Evolutionary conservation across 768 basidiomycete genomes (phyloP), one percentile per base, ranked within the genome.

Genomic region (Pulveroboletus sp.): DNA sequence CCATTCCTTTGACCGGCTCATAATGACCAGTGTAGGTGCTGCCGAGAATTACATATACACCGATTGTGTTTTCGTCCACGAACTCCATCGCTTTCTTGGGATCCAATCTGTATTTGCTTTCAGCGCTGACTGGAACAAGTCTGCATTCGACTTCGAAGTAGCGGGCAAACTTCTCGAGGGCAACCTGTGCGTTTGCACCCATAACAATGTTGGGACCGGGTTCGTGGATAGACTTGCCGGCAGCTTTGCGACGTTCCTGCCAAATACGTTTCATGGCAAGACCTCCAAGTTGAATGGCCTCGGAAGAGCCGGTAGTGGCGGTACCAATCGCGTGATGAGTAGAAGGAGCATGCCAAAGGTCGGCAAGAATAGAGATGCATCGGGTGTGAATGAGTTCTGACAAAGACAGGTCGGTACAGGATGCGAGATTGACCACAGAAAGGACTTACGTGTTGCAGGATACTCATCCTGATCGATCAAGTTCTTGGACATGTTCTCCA

Each of bases 1-100:
- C 74, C 82, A 96, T 89, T 63, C 85, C 88, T 63, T 88, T 79
- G 27, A 96, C 93, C 12, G 86, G 82, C 59, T 95, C 93, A 59
- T 76, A 81, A 56, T 73, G 73, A n/a, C 76, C 79, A 6, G 79
- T 80, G 55, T 74, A 76, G 22, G 75, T 78, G 75, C 85, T 73
- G 27, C 74, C 77, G 22, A 81, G 71, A 50, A 79, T 79, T 49
- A 80, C 80, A 53, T 82, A 86, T 45, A 86, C 70, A 40, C 84
- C 84, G 50, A 86, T 85, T 1, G 81, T 82, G 54, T 85, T 85
- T 69, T 86, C 84, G 57, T 86, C 85, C 14, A 86, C 74, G 43
- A 71, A 78, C 36, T 85, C 70, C 72, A 85, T 79, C 1, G 80
- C 81, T 42, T 73, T 76, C 62, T 82, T 76, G 2, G 85, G 76